Percentiles rank a stretch among this genome's conserved stretches.
Conservation (phyloP, 805 yeast genomes). For the Candida broadrunensis region DNA sequence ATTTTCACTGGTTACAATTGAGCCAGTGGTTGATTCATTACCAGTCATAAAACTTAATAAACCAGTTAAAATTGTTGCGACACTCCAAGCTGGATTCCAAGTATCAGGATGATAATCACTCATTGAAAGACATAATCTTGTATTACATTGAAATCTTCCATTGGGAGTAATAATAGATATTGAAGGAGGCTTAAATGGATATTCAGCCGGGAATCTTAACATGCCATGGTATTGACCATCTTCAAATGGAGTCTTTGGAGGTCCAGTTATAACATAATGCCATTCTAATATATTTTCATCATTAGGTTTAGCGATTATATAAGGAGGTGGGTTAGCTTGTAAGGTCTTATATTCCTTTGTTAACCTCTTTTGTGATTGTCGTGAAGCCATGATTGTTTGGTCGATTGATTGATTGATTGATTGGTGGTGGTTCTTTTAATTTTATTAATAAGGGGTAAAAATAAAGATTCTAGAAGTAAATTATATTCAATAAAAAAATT, state of each 20-base stretch:
- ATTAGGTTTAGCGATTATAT: constrained; percentile 77
- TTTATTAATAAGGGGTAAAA: no score
- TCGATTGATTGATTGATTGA: no score
- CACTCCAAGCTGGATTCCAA: constrained; percentile 98
- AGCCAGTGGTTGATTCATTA: constrained; percentile 80
- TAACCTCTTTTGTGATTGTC: constrained; percentile 47
- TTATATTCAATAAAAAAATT: no score
- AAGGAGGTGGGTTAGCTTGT: constrained; percentile 80
- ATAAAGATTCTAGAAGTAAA: no score
- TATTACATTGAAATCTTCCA: constrained; percentile 80
- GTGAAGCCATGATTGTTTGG: constrained; percentile 36
- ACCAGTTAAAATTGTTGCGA: constrained; percentile 83
- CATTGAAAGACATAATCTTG: constrained; percentile 85
- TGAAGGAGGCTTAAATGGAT: constrained; percentile 90
- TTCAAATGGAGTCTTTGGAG: constrained; percentile 83
- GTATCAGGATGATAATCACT: constrained; percentile 92
- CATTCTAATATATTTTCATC: constrained; percentile 87
- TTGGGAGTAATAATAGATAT: constrained; percentile 87
- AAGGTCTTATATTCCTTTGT: constrained; percentile 80
- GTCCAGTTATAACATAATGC: constrained; percentile 92
- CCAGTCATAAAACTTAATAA: constrained; percentile 90
- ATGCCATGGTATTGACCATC: constrained; percentile 90
- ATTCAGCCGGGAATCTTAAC: constrained; percentile 77
- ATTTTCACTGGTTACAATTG: constrained; percentile 61
- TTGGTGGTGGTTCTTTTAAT: no score